A percentile compares a stretch with the other conserved stretches of the same genome.
These are phyloP conservation scores for Rhododendron ferrugineum DNA, from an alignment of 148 eudicot genomes.

Conservation along the genomic window DNA sequence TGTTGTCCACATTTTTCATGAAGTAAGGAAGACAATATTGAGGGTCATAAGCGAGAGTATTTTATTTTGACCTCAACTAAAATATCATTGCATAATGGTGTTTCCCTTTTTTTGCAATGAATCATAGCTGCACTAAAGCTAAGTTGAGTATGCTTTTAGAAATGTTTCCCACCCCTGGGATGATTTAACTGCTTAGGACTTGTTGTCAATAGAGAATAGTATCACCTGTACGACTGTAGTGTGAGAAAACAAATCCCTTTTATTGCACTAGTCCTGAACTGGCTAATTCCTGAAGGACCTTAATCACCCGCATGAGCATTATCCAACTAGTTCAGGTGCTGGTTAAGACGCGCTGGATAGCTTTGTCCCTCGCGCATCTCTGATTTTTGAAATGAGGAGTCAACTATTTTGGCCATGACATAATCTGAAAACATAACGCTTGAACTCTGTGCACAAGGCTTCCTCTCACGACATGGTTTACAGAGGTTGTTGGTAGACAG, in stretches of 20 bases:
- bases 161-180: background rate
- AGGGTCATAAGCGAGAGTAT: background rate
- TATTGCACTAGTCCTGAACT: background rate
- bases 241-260: background rate
- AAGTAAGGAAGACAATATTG: background rate
- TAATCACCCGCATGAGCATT: background rate
- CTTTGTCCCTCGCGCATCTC: background rate
- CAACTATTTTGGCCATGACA: background rate
- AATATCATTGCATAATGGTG: background rate
- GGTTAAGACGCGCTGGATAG: background rate
- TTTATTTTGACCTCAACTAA: background rate
- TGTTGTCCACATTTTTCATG: background rate
- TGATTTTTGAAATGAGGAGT: background rate
- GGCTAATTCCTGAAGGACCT: background rate
- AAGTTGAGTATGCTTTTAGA: background rate
- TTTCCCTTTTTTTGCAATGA: background rate
- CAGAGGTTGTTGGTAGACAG: background rate
- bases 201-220: background rate
- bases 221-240: background rate
- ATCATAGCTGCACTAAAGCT: background rate
- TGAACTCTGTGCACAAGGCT: background rate
- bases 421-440: background rate
- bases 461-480: background rate
- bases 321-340: constrained; percentile 3
- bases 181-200: background rate